phyloP scores from a whole-genome alignment of 2,329 filamentous ascomycete genomes.

The Nigrospora sphaerica region DNA sequence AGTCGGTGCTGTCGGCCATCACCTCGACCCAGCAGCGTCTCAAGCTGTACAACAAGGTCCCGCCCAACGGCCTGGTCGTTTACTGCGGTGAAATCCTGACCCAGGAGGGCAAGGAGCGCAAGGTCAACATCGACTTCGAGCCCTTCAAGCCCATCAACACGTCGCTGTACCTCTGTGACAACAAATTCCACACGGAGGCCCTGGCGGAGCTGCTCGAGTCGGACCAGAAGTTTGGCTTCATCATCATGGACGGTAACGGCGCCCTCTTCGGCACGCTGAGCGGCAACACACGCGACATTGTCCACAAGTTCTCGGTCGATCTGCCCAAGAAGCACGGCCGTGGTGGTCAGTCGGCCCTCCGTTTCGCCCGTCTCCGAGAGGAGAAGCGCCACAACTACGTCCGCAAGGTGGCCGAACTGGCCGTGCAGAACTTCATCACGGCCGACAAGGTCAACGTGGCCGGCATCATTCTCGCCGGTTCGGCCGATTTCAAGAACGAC shows the following conservation, averaged over 20 bases:
- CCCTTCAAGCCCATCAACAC: slow-evolving; percentile 99
- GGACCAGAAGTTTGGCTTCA: slow-evolving; percentile 98
- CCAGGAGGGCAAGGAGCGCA: slow-evolving; percentile 94
- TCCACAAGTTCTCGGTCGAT: slow-evolving; percentile 98
- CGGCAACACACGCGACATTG: slow-evolving; percentile 91
- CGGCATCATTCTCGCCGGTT: slow-evolving; percentile 90
- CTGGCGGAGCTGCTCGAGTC: slow-evolving; percentile 95
- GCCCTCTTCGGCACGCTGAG: slow-evolving; percentile 94
- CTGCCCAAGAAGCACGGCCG: slow-evolving; percentile 99
- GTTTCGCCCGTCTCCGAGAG: slow-evolving; percentile 98
- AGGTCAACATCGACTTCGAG: slow-evolving; percentile 99
- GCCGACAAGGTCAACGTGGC: slow-evolving; percentile 98
- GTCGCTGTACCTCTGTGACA: slow-evolving; percentile 97
- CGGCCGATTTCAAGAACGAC: slow-evolving; percentile 99
- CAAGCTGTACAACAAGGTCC: slow-evolving; percentile 98
- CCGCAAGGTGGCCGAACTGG: slow-evolving; percentile 94
- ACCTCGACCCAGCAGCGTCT: slow-evolving; percentile 98
- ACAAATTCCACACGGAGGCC: slow-evolving; percentile 99
- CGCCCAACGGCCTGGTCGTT: slow-evolving; percentile 92
- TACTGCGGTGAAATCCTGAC: slow-evolving; percentile 99
- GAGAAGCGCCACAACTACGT: slow-evolving; percentile 99
- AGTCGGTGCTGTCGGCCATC: slow-evolving; percentile 95
- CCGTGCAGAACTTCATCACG: slow-evolving; percentile 98
- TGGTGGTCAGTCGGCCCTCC: slow-evolving; percentile 98
- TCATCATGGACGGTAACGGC: slow-evolving; percentile 99